Conservation (phyloP, 2,329 filamentous ascomycete species). For the Monosporascus sp. region DNA sequence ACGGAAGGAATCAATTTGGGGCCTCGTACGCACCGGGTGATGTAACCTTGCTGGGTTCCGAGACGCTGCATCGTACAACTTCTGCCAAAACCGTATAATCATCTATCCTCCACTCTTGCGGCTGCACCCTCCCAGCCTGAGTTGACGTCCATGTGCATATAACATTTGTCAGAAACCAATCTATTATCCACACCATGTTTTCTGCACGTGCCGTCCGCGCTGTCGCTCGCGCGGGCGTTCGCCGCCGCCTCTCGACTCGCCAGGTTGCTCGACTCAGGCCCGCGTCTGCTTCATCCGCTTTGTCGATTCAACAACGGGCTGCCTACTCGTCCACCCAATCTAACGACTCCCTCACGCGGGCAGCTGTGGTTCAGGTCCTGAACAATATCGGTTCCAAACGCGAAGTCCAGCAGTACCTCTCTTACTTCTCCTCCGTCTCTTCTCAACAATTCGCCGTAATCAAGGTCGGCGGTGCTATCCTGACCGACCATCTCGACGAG, state of each 20-base stretch:
- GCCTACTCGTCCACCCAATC: conserved; percentile 24
- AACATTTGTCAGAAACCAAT: too few relatives aligned
- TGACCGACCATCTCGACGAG: conserved; percentile 90
- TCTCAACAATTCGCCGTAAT: conserved; percentile 98
- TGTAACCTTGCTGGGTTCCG: not conserved
- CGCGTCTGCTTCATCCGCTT: conserved; percentile 9
- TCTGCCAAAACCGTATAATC: not conserved
- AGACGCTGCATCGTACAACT: not conserved
- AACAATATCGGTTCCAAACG: conserved; percentile 95
- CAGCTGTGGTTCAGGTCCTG: conserved; percentile 82
- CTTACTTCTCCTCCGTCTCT: conserved; percentile 93
- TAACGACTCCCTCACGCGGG: conserved; percentile 59
- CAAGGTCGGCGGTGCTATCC: conserved; percentile 94
- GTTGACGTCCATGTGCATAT: not conserved
- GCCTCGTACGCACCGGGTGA: not conserved
- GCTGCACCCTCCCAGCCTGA: conserved; percentile 1
- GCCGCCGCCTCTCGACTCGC: conserved; percentile 21
- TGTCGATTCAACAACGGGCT: conserved; percentile 27
- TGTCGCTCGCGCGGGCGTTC: conserved; percentile 24
- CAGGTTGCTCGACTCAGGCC: conserved; percentile 13
- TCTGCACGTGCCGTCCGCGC: conserved; percentile 22
- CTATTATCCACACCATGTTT: too few relatives aligned
- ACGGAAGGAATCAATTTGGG: not conserved
- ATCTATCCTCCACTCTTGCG: conserved; percentile 3
- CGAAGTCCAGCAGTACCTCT: conserved; percentile 95